phyloP scores from a whole-genome alignment of 768 basidiomycete species.

The Xerocomellus intermedius region DNA sequence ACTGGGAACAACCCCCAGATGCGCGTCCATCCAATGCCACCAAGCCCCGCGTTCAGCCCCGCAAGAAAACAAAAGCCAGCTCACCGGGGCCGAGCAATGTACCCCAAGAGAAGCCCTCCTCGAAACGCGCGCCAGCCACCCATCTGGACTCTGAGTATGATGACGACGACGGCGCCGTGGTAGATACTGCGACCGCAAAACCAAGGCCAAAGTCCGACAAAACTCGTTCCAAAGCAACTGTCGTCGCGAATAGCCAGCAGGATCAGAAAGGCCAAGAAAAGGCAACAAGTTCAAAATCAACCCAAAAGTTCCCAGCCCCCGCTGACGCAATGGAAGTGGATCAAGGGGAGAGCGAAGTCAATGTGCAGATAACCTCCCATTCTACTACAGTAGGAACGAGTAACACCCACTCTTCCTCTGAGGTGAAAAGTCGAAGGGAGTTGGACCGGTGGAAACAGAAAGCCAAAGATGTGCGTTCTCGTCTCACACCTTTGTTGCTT shows the following conservation, averaged over 20 bases:
- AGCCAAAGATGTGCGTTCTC: slow-evolving; percentile 22
- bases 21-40: slow-evolving; percentile 6
- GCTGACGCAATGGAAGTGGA: slow-evolving; percentile 19
- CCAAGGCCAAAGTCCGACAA: slow-evolving; percentile 15
- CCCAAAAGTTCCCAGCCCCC: slow-evolving; percentile 1
- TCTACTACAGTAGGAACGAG: slow-evolving; percentile 8
- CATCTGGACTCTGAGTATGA: not conserved
- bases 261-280: slow-evolving; percentile 12
- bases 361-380: slow-evolving; percentile 2
- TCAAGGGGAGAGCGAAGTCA: not conserved
- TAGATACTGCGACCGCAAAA: slow-evolving; percentile 1
- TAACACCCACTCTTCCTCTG: slow-evolving; percentile 13
- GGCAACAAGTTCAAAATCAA: slow-evolving; percentile 6
- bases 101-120: slow-evolving; percentile 15
- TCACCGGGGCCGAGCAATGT: slow-evolving; percentile 15
- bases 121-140: slow-evolving; percentile 10
- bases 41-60: slow-evolving; percentile 16
- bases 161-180: not conserved
- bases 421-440: slow-evolving; percentile 19
- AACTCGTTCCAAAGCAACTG: slow-evolving; percentile 12
- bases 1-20: slow-evolving; percentile 15
- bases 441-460: slow-evolving; percentile 34
- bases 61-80: slow-evolving; percentile 18
- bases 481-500: not conserved
- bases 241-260: slow-evolving; percentile 3